phyloP scores from a whole-genome alignment of 202 grass and related monocot species.

The Digitaria exilis region DNA sequence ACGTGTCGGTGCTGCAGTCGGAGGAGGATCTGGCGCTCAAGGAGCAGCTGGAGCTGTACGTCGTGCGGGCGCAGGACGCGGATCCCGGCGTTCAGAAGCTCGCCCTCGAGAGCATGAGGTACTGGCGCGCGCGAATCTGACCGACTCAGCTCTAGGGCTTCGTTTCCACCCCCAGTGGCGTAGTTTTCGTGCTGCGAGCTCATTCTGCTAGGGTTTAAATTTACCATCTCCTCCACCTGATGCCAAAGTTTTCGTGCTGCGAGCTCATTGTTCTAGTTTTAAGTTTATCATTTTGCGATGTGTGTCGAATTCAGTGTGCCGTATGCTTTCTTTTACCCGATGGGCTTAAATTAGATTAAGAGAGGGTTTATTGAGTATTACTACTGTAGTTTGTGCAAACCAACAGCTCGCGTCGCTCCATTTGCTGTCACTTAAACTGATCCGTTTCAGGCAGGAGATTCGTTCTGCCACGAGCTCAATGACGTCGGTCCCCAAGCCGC shows the following conservation, averaged over 20 bases:
- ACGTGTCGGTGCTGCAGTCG: constrained; percentile 51
- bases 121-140: background rate
- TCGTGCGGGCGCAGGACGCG: constrained; percentile 72
- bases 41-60: constrained; percentile 96
- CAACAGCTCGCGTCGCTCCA: background rate
- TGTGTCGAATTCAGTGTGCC: background rate
- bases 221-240: background rate
- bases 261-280: too few species aligned
- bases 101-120: constrained; percentile 97
- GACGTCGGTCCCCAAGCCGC: constrained; percentile 96
- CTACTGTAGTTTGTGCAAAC: background rate
- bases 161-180: background rate
- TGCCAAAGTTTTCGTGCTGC: too few species aligned
- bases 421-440: constrained; percentile 3
- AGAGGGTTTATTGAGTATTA: background rate
- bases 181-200: background rate
- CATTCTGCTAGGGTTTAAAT: background rate
- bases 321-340: background rate
- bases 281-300: background rate
- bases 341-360: background rate
- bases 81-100: constrained; percentile 93
- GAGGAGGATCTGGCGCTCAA: constrained; percentile 96
- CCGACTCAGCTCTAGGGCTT: background rate
- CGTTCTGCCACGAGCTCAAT: constrained; percentile 91
- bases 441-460: constrained; percentile 77